Percentiles rank a stretch among this genome's conserved stretches.
Evolutionary conservation across 2,329 filamentous ascomycete species (phyloP).

Genomic region (Pseudogymnoascus sp.): DNA sequence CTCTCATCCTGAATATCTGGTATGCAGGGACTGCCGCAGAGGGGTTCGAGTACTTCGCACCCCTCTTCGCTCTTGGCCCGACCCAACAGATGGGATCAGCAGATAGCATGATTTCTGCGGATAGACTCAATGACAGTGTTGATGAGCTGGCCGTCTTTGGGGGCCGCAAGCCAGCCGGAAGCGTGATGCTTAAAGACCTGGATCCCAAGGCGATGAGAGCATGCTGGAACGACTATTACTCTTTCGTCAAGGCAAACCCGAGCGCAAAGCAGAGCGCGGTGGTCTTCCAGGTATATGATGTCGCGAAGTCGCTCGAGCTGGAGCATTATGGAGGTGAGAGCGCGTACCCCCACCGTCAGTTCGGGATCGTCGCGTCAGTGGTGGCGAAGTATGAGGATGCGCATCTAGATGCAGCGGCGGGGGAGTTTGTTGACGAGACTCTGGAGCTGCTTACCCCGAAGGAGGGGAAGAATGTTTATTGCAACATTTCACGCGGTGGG

Average conservation of each 20-base stretch:
- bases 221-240: not conserved
- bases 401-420: not conserved
- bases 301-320: not conserved
- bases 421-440: not conserved
- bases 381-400: not conserved
- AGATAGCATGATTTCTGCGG: not conserved
- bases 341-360: not conserved
- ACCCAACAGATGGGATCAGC: not conserved
- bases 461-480: not conserved
- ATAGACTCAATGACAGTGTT: not conserved
- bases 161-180: not conserved
- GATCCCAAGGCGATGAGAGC: not conserved
- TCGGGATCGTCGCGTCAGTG: not conserved
- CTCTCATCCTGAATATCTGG: not conserved
- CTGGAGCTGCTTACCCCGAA: not conserved
- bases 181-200: not conserved
- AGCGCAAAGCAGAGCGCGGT: not conserved
- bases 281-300: not conserved
- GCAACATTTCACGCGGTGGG: not conserved
- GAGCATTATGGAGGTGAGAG: not conserved
- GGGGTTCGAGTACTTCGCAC: not conserved
- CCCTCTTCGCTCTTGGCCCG: not conserved
- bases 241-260: not conserved
- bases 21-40: not conserved
- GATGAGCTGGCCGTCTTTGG: not conserved